Conservation (phyloP, 305 asterid genomes). For the Fraxinus velutina region DNA sequence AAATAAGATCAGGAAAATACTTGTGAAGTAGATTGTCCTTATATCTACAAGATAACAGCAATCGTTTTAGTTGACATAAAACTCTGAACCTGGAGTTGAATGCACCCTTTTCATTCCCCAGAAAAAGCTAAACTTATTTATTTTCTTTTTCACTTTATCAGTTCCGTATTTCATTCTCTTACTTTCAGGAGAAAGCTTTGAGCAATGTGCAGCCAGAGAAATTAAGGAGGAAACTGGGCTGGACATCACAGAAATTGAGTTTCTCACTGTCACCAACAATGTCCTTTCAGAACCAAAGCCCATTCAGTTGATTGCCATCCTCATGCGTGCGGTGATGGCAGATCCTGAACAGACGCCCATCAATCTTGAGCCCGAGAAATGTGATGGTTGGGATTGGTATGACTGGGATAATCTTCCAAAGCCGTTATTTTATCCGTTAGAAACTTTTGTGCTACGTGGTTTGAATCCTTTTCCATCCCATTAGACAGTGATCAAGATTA, state of each 20-base stretch:
- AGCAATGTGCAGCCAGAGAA: constrained; percentile 51
- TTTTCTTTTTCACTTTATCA: neutral
- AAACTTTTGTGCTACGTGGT: neutral
- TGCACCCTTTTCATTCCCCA: neutral
- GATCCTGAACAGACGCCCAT: constrained; percentile 43
- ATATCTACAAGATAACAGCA: neutral
- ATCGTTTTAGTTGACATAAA: neutral
- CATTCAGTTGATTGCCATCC: constrained; percentile 46
- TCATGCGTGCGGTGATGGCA: constrained; percentile 45
- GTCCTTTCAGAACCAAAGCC: constrained; percentile 35
- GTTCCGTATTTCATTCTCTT: neutral
- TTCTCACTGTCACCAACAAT: constrained; percentile 33
- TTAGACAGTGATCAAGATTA: neutral
- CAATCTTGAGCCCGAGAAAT: neutral
- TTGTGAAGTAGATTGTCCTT: neutral
- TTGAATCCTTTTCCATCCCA: neutral
- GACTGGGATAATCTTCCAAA: neutral
- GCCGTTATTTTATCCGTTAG: neutral
- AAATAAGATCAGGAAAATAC: neutral
- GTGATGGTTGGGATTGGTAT: neutral
- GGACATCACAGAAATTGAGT: constrained; percentile 26
- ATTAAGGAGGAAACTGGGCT: constrained; percentile 60
- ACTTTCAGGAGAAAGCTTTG: constrained; percentile 48
- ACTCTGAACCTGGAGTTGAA: neutral
- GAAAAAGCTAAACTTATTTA: neutral